Evolutionary conservation across 2,329 filamentous ascomycete species (phyloP), one percentile per base, ranked within the genome.

Genomic region (Xylariaceae sp.): DNA sequence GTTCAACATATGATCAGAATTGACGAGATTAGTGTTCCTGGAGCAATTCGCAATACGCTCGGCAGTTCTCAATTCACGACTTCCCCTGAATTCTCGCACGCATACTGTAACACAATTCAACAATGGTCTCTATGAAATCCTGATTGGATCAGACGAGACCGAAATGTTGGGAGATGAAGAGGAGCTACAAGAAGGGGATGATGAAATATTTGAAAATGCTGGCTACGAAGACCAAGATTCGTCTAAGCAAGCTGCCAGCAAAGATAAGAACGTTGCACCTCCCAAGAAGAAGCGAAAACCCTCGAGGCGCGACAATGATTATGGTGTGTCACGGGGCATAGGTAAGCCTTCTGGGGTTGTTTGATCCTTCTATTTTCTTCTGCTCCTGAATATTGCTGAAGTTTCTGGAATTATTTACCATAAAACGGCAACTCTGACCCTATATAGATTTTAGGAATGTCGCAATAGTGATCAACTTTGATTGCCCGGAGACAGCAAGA

Each of bases 21-120:
- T n/a, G n/a, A n/a, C n/a, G n/a, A n/a, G n/a, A n/a, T n/a, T n/a
- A n/a, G n/a, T 99, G 6, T 99, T 94, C 69, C 83, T 99, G 46
- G 94, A 99, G 73, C 94, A 99, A 69, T 99, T 99, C 67, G 92
- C 92, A 40, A 93, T 97, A 68, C 88, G 91, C 70, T 93, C 90
- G 66, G 58, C 58, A 50, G 58, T 58, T 23, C 77, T 99, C 33
- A 99, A 99, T 75, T 94, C 91, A 1, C 93, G 99, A 69, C 75
- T 99, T 29, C 94, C 94, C 0, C 87, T 97, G 61, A 97, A 97
- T 67, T 94, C 90, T 1, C 82, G 94, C 55, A 85, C 97, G 32
- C 93, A 99, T 69, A 92, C 96, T 2, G 93, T 99, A 2, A 89
- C 97, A 65, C 92, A 97, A 71, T 99, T 99, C 75, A 99, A 97